These are phyloP conservation scores for Nigrospora oryzae DNA, from an alignment of 2,329 filamentous ascomycete species.

Conservation along the genomic window DNA sequence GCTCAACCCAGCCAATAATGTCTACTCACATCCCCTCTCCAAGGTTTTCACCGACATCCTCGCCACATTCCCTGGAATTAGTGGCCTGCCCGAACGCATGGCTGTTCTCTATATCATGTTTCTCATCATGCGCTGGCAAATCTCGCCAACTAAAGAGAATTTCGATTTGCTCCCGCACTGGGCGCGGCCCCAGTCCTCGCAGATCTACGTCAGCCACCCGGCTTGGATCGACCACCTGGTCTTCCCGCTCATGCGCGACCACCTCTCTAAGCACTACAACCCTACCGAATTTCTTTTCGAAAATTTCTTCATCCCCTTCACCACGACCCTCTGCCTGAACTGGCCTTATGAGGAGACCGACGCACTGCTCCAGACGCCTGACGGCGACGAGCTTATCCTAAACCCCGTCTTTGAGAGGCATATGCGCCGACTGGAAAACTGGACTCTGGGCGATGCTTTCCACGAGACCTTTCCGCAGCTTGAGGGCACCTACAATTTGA, in stretches of 20 bases:
- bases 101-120: constrained; percentile 84
- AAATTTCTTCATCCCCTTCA: constrained; percentile 77
- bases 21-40: constrained; percentile 66
- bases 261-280: constrained; percentile 16
- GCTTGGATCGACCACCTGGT: constrained; percentile 78
- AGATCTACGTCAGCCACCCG: constrained; percentile 62
- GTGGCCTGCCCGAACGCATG: constrained; percentile 70
- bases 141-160: constrained; percentile 70
- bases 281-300: constrained; percentile 56
- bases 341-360: constrained; percentile 77
- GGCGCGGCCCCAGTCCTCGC: constrained; percentile 56
- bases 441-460: constrained; percentile 69
- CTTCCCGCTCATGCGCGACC: constrained; percentile 68
- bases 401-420: constrained; percentile 85
- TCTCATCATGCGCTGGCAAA: constrained; percentile 76
- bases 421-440: constrained; percentile 66
- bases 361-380: constrained; percentile 52
- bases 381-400: constrained; percentile 61
- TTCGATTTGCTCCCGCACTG: constrained; percentile 71
- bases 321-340: constrained; percentile 65
- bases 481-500: constrained; percentile 31
- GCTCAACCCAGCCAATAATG: constrained; percentile 58
- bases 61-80: constrained; percentile 72
- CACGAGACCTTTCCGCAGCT: constrained; percentile 54
- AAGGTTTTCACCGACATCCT: constrained; percentile 82